Percentiles rank a stretch among this genome's conserved stretches.
phyloP scores from a whole-genome alignment of 257 asterid genomes.

The Scutellaria baicalensis region DNA sequence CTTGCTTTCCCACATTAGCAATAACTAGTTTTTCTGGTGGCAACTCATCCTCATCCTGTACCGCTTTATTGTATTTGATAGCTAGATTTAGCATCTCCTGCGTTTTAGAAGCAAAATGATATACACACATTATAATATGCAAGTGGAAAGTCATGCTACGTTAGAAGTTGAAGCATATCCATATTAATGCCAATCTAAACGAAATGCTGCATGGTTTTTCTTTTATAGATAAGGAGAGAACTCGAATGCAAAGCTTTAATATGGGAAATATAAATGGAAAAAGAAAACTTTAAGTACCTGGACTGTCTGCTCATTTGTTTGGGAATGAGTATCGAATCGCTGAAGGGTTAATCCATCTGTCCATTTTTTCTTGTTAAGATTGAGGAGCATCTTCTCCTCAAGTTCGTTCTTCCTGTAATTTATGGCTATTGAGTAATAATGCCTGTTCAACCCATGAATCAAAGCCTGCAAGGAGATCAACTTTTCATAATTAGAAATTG shows the following conservation, averaged over 20 bases:
- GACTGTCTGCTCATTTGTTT: conserved; percentile 93
- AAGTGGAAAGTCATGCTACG: not conserved
- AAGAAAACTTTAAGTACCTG: conserved; percentile 36
- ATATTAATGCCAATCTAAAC: not conserved
- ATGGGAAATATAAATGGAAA: not conserved
- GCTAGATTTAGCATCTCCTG: conserved; percentile 93
- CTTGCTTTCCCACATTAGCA: conserved; percentile 95
- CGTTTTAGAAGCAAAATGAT: conserved; percentile 6
- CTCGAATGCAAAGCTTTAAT: no score
- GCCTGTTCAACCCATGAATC: conserved; percentile 94
- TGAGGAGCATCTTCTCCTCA: conserved; percentile 95
- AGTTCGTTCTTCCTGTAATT: conserved; percentile 96
- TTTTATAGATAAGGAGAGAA: not conserved
- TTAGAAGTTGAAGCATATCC: not conserved
- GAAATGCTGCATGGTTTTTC: no score
- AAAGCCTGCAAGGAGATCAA: conserved; percentile 57
- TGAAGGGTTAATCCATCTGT: conserved; percentile 87
- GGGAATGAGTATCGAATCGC: conserved; percentile 86
- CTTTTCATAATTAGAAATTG: conserved; percentile 11
- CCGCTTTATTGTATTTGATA: conserved; percentile 86
- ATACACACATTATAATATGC: not conserved
- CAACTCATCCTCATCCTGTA: conserved; percentile 92
- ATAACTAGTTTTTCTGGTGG: conserved; percentile 88
- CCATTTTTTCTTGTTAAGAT: conserved; percentile 97
- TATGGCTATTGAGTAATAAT: conserved; percentile 92